Base-by-base conservation (phyloP, 2,329 filamentous ascomycete genomes). In the Dactylonectria estremocensis region DNA sequence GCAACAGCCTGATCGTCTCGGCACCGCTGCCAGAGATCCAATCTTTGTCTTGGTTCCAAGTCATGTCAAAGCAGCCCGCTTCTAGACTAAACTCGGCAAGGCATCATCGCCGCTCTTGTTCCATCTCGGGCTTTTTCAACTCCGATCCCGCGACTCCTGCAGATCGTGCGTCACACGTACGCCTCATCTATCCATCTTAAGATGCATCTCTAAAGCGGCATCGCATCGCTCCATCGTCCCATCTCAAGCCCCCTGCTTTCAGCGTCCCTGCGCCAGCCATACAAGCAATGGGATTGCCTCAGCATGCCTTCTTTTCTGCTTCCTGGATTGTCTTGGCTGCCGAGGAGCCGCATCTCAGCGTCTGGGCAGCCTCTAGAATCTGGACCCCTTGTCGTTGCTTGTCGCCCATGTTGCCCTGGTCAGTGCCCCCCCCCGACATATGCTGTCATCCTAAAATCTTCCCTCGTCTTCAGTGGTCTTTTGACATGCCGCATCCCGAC, bases 1-100 rank as follows among this genome's bases (percentile, higher is more conserved):
- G 43, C 66, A 74, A 71, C 71, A 71, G 68, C 72, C 55, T 68
- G 64, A 66, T 71, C 66, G 73, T 71, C 73, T 75, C 64, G 71
- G 73, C 72, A 69, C 66, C 65, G 60, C 58, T 71, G 53, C 50
- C 59, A 65, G 50, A 60, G 61, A 66, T 70, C 52, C 65, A 67
- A 65, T 64, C 58, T 66, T 66, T 53, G 57, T 64, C 68, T 54
- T 60, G 59, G 45, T 56, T 13, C 54, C 37, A 33, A 31, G 54
- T 45, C 33, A 37, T 64, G 61, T 58, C 61, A 64, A 64, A 58
- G 48, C 54, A 58, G 40, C 10, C 13, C 37, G 54, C 24, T 28
- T 57, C 28, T 40, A 54, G 43, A 48, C 24, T 48, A 14, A 8
- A 61, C 33, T 9, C 6, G 43, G 43, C 33, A 28, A 61, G 61